Percentiles rank a stretch among this genome's conserved stretches.
phyloP scores from a whole-genome alignment of 2,329 filamentous ascomycete genomes.

The Pseudonectria buxi region DNA sequence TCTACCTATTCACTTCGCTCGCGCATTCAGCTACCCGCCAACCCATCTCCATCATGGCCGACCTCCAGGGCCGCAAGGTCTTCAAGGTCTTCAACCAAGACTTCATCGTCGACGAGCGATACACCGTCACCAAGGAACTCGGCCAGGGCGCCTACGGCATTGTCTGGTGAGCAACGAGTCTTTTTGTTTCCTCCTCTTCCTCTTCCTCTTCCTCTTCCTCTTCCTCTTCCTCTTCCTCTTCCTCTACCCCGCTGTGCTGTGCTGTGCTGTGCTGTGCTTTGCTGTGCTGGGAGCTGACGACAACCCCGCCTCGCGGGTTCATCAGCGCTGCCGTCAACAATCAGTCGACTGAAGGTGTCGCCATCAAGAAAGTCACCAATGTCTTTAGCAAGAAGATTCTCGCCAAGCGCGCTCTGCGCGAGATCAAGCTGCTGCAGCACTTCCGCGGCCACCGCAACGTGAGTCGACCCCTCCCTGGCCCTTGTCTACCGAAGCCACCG shows the following conservation, averaged over 20 bases:
- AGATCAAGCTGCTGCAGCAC: conserved; percentile 98
- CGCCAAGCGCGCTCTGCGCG: conserved; percentile 92
- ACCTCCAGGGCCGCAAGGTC: conserved; percentile 63
- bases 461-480: conserved; percentile 30
- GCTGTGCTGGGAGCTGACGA: conserved; percentile 19
- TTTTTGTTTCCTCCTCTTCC: conserved; percentile 1
- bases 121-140: conserved; percentile 97
- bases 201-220: conserved; percentile 5
- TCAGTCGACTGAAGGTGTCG: conserved; percentile 85
- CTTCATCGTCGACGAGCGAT: conserved; percentile 96
- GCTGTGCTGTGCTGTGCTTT: conserved; percentile 9
- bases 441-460: conserved; percentile 87
- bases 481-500: conserved; percentile 4
- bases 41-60: conserved; percentile 27
- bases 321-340: conserved; percentile 83
- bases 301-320: conserved; percentile 20
- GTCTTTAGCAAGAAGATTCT: conserved; percentile 99
- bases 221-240: conserved; percentile 3
- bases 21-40: background rate
- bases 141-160: conserved; percentile 98
- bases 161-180: conserved; percentile 66
- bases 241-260: conserved; percentile 13
- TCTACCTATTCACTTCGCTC: no score
- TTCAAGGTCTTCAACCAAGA: conserved; percentile 99
- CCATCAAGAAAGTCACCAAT: conserved; percentile 99